A percentile compares a stretch with the other conserved stretches of the same genome.
phyloP scores from a whole-genome alignment of 2,329 filamentous ascomycete genomes.

The Diaporthe capsici region DNA sequence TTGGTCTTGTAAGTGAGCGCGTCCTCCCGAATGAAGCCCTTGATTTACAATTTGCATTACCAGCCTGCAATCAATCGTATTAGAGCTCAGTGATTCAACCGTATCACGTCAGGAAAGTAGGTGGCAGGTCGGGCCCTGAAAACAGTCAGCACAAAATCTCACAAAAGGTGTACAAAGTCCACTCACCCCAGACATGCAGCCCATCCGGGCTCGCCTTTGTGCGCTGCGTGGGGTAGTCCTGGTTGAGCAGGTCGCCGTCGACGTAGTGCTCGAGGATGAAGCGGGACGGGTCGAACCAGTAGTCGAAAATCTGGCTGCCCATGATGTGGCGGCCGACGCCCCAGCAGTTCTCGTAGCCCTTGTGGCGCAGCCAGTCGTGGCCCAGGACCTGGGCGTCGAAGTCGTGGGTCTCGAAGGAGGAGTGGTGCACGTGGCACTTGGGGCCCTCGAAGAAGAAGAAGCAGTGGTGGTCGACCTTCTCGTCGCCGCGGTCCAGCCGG shows the following conservation, averaged over 20 bases:
- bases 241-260: conserved; percentile 76
- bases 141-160: conserved; percentile 19
- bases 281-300: conserved; percentile 75
- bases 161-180: no score
- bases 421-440: conserved; percentile 73
- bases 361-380: conserved; percentile 76
- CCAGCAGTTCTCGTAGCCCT: conserved; percentile 77
- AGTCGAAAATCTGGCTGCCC: conserved; percentile 80
- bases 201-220: conserved; percentile 57
- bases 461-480: conserved; percentile 64
- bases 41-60: background rate
- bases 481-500: conserved; percentile 59
- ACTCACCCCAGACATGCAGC: conserved; percentile 62
- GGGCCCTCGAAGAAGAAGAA: conserved; percentile 66
- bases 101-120: conserved; percentile 46
- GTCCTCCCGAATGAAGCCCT: background rate
- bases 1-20: background rate
- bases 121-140: conserved; percentile 48
- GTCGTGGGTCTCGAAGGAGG: conserved; percentile 78
- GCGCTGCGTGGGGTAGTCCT: conserved; percentile 63
- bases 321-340: conserved; percentile 79
- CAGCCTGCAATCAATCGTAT: background rate
- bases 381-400: conserved; percentile 79
- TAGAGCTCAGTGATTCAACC: no score
- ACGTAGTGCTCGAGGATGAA: conserved; percentile 80